Evolutionary conservation across 106 monocot genomes (phyloP).

Genomic region (Chionographis japonica): DNA sequence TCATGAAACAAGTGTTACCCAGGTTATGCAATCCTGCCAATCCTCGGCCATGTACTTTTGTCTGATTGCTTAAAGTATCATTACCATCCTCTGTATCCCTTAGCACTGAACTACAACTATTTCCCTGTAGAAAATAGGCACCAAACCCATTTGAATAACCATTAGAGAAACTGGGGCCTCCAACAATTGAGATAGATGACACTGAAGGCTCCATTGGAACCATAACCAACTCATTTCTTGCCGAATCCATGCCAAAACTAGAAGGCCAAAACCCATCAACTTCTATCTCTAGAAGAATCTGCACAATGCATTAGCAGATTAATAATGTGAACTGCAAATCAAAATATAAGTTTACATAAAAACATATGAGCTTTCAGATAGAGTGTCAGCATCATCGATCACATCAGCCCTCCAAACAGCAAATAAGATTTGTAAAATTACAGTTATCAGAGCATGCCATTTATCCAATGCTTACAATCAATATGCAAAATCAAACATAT

Average conservation of each 20-base stretch:
- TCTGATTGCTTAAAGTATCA: conserved; percentile 10
- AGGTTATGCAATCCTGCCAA: conserved; percentile 69
- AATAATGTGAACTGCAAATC: not conserved
- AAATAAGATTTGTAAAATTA: too few relatives aligned
- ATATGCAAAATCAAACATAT: too few relatives aligned
- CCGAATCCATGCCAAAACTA: conserved; percentile 10
- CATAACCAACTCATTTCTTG: conserved; percentile 19
- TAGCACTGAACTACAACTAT: conserved; percentile 10
- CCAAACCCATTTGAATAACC: conserved; percentile 6
- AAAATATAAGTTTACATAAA: not conserved
- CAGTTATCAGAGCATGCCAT: too few relatives aligned
- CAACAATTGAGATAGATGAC: conserved; percentile 6
- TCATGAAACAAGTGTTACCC: conserved; percentile 88
- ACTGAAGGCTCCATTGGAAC: conserved; percentile 20
- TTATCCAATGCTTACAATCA: too few relatives aligned
- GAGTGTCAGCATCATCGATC: too few relatives aligned
- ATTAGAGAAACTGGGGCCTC: conserved; percentile 13
- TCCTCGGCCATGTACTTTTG: conserved; percentile 29
- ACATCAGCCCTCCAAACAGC: too few relatives aligned
- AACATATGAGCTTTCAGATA: too few relatives aligned
- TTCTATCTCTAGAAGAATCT: conserved; percentile 48
- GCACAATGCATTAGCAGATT: conserved; percentile 3
- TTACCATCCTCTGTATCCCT: conserved; percentile 17
- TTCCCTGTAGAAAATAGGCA: conserved; percentile 11
- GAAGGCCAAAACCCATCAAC: conserved; percentile 18